Evolutionary conservation across 768 basidiomycete species (phyloP).

Genomic region (Suillus bovinus): DNA sequence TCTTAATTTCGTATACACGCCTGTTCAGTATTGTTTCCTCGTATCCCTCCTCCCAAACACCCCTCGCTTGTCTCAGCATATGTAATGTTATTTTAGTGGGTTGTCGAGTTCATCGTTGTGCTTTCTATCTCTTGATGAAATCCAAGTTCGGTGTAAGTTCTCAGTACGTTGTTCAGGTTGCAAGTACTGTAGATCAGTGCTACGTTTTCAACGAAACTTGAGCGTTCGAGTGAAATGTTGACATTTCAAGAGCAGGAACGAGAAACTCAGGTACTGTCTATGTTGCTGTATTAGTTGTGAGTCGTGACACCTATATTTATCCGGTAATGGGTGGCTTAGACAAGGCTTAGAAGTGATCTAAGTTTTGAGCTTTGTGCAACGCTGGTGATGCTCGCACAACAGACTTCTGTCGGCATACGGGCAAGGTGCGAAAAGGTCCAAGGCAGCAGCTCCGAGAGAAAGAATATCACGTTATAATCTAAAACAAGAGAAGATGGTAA

Average conservation of each 20-base stretch:
- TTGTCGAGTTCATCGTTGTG: constrained; percentile 5
- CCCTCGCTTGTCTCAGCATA: constrained; percentile 6
- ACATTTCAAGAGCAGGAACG: neutral
- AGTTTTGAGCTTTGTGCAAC: too few relatives aligned
- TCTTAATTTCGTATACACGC: constrained; percentile 37
- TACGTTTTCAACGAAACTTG: neutral
- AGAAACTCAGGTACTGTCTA: too few relatives aligned
- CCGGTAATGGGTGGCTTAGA: too few relatives aligned
- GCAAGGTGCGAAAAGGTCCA: neutral
- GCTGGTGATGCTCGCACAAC: neutral
- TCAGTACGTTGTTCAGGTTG: neutral
- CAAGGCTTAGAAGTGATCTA: too few relatives aligned
- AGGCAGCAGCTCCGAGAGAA: neutral
- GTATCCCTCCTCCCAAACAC: constrained; percentile 7
- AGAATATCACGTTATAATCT: neutral
- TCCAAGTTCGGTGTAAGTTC: neutral
- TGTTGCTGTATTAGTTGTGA: too few relatives aligned
- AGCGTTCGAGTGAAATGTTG: neutral
- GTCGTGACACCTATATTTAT: neutral
- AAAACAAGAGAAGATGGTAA: neutral
- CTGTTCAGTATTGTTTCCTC: constrained; percentile 10
- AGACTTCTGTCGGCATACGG: too few relatives aligned
- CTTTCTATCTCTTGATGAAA: neutral
- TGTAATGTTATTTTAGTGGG: constrained; percentile 27
- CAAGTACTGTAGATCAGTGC: neutral